Base-by-base conservation (phyloP, 352 stramenopile species). In the Phytophthora agathidicida region DNA sequence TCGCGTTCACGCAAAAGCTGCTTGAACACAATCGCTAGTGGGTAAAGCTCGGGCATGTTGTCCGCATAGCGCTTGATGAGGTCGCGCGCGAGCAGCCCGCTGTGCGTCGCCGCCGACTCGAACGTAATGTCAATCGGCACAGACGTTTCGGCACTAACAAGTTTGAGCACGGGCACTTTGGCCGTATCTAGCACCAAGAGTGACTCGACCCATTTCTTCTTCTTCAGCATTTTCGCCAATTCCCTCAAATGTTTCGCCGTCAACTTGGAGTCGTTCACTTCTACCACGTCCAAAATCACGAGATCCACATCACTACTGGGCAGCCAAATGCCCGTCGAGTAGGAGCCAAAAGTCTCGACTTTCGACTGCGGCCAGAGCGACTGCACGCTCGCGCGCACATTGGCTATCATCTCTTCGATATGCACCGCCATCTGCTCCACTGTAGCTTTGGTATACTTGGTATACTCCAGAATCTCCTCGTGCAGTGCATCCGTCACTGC, bases 11-110 rank as follows among this genome's bases (percentile, higher is more conserved):
- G 84, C 33, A 98, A 71, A 14, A 97, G 63, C 45, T 96, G 86
- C 73, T 98, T 98, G 46, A 98, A 88, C 2, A 97, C 79, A 48
- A 98, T 85, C 0, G 86, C 86, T 9, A 97, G 56, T 1, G 91
- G 91, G 32, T 96, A 95, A 5, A 98, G 74, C 59, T 96, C 88
- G 7, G 88, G 88, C 47, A 96, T 81, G 27, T 81, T 82, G 28
- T 91, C 77, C 0, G 84, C 84, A 30, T 96, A 91, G 6, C 78
- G 75, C 56, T 92, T 93, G 42, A 97, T 90, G 3, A 98, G 64
- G 47, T 96, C 86, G 6, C 85, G 79, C 14, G 86, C 86, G 30
- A 94, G 62, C 17, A 96, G 72, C 7, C 86, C 86, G 36, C 84
- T 94, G 52, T 96, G 86, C 1, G 86, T 96, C 5, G 85, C 70